Evolutionary conservation across 2,329 filamentous ascomycete species (phyloP).

Genomic region (Didymella keratinophila): DNA sequence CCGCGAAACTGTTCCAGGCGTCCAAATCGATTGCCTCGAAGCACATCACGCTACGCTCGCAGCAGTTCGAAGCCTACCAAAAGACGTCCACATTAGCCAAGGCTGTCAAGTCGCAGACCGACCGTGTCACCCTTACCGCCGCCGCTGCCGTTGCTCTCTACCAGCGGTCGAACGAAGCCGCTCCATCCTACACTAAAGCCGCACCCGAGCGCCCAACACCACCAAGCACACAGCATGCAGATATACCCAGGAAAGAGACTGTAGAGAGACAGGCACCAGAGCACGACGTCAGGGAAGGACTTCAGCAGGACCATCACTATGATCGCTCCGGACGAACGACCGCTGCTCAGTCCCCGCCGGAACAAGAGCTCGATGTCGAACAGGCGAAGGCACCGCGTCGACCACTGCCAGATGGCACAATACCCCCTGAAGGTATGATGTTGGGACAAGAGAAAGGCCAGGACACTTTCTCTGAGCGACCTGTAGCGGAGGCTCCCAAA

Average conservation of each 20-base stretch:
- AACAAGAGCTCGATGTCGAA: constrained; percentile 54
- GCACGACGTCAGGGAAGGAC: constrained; percentile 43
- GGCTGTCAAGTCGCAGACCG: constrained; percentile 67
- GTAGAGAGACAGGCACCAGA: constrained; percentile 31
- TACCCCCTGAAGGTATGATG: constrained; percentile 51
- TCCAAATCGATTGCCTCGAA: constrained; percentile 57
- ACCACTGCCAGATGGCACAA: constrained; percentile 61
- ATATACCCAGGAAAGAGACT: constrained; percentile 44
- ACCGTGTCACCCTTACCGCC: constrained; percentile 67
- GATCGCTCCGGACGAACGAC: constrained; percentile 54
- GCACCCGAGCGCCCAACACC: constrained; percentile 33
- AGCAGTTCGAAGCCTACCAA: constrained; percentile 69
- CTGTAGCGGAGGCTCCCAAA: constrained; percentile 48
- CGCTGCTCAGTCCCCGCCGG: constrained; percentile 46
- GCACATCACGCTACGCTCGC: constrained; percentile 65
- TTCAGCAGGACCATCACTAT: constrained; percentile 62
- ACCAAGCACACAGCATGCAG: constrained; percentile 28
- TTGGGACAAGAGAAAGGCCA: constrained; percentile 43
- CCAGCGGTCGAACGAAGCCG: constrained; percentile 63
- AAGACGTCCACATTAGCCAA: constrained; percentile 71
- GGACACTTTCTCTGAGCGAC: constrained; percentile 46
- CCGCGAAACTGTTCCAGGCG: constrained; percentile 59
- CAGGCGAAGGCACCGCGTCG: constrained; percentile 56
- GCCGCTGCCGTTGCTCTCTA: constrained; percentile 68
- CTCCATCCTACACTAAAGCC: constrained; percentile 44